Evolutionary conservation across 495 filamentous ascomycete species (phyloP).

Genomic region (Cryomyces minteri): DNA sequence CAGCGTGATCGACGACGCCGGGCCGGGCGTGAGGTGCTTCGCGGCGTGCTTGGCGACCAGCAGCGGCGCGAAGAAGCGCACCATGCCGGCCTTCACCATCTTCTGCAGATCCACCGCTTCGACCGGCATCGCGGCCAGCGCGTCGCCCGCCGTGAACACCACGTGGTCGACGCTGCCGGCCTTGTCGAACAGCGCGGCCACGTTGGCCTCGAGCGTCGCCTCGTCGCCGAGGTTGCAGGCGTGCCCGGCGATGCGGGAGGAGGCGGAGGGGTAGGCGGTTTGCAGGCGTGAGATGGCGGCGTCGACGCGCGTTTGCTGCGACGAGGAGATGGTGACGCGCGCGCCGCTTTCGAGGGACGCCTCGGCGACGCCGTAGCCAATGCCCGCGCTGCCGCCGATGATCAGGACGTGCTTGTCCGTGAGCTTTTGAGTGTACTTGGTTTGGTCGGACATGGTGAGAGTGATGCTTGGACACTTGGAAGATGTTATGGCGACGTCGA

Average conservation of each 20-base stretch:
- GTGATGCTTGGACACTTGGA: too few relatives aligned
- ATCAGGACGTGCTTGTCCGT: neutral
- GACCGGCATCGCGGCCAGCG: constrained; percentile 18
- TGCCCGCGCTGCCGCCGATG: neutral
- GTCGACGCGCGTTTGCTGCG: neutral
- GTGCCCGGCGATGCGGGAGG: neutral
- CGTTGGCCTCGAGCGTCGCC: neutral
- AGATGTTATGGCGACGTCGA: too few relatives aligned
- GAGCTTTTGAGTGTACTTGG: neutral
- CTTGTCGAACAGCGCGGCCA: neutral
- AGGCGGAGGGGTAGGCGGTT: neutral
- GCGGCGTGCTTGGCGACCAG: constrained; percentile 32
- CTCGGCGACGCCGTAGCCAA: constrained; percentile 1
- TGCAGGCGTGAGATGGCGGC: neutral
- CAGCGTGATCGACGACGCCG: constrained; percentile 31
- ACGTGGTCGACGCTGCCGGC: constrained; percentile 34
- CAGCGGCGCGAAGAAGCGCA: constrained; percentile 32
- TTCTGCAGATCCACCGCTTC: constrained; percentile 20
- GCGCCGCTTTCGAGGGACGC: neutral
- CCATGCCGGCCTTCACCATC: constrained; percentile 17
- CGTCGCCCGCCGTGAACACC: constrained; percentile 39
- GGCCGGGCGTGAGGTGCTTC: constrained; percentile 23
- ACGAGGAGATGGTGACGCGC: neutral
- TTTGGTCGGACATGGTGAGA: too few relatives aligned
- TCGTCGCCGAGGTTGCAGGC: neutral